These are phyloP conservation scores for Leccinum pellstonianum DNA, from an alignment of 768 basidiomycete genomes.

Conservation along the genomic window DNA sequence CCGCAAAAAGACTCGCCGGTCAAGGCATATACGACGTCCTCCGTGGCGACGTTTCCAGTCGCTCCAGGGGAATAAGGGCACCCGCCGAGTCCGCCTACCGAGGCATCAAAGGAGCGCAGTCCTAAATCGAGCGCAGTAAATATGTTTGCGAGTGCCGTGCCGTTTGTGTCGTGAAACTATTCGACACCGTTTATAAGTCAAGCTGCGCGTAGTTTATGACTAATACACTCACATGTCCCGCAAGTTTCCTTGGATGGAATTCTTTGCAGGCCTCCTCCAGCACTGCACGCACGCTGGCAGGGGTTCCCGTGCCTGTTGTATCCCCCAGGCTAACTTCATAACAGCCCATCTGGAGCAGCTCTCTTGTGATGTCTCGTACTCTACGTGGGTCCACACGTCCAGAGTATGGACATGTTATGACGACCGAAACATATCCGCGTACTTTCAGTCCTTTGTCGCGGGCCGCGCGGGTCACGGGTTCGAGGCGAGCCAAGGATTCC, in stretches of 20 bases:
- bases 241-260: slow-evolving; percentile 65
- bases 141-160: slow-evolving; percentile 77
- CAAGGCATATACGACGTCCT: slow-evolving; percentile 86
- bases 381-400: slow-evolving; percentile 63
- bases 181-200: too few relatives aligned
- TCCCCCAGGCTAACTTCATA: slow-evolving; percentile 93
- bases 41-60: slow-evolving; percentile 92
- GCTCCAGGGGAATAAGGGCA: slow-evolving; percentile 97
- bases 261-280: slow-evolving; percentile 65
- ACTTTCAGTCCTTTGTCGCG: slow-evolving; percentile 63
- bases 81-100: slow-evolving; percentile 88
- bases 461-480: slow-evolving; percentile 61
- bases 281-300: slow-evolving; percentile 62
- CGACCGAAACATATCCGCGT: slow-evolving; percentile 83
- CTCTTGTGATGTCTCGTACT: slow-evolving; percentile 69
- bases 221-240: slow-evolving; percentile 49
- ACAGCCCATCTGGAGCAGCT: slow-evolving; percentile 85
- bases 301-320: slow-evolving; percentile 85
- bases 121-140: slow-evolving; percentile 70
- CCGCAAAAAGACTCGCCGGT: slow-evolving; percentile 57
- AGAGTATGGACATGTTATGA: slow-evolving; percentile 84
- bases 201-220: slow-evolving; percentile 14
- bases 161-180: slow-evolving; percentile 92
- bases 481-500: slow-evolving; percentile 66
- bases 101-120: slow-evolving; percentile 77